phyloP scores from a whole-genome alignment of 1,139 yeast genomes.

The Scheffersomyces illinoinensis region DNA sequence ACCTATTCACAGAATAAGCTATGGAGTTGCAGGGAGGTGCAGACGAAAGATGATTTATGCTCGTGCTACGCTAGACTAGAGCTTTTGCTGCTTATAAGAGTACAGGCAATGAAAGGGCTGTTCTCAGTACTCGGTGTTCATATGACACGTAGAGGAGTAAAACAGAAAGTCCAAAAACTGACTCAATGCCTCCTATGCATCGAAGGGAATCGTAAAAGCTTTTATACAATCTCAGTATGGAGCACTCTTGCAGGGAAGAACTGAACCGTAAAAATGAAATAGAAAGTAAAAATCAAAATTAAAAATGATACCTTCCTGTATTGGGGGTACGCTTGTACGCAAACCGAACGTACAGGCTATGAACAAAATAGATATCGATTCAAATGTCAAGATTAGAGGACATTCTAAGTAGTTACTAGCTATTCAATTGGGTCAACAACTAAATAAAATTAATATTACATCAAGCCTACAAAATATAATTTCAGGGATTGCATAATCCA shows the following conservation, averaged over 20 bases:
- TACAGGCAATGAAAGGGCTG: neutral
- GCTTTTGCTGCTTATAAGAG: neutral
- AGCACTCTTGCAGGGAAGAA: neutral
- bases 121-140: neutral
- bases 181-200: neutral
- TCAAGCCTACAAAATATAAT: neutral
- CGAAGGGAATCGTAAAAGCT: neutral
- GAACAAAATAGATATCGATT: neutral
- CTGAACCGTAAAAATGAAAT: neutral
- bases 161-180: neutral
- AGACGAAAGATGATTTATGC: neutral
- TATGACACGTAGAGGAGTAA: neutral
- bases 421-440: neutral
- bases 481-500: neutral
- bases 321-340: neutral
- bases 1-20: neutral
- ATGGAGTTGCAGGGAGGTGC: neutral
- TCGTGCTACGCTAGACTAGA: neutral
- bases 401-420: neutral
- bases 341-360: neutral
- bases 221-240: neutral
- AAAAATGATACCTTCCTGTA: neutral
- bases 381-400: neutral
- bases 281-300: neutral
- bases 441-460: neutral